These are phyloP conservation scores for Erucastrum elatum DNA, from an alignment of 345 rosid species.

Conservation along the genomic window DNA sequence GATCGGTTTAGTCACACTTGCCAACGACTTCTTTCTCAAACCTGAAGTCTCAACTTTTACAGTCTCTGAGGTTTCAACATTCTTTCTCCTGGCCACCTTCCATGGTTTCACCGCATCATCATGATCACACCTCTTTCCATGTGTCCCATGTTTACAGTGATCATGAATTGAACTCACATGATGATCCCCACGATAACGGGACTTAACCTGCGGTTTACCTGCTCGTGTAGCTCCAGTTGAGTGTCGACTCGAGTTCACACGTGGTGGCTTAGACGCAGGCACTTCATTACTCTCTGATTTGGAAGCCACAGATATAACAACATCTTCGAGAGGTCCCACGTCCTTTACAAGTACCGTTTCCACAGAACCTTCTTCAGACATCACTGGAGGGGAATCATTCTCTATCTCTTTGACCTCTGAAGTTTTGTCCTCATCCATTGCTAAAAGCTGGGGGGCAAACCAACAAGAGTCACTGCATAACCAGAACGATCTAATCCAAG, in stretches of 20 bases:
- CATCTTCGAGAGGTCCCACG: conserved; percentile 18
- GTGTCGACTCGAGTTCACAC: conserved; percentile 42
- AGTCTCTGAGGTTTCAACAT: conserved; percentile 22
- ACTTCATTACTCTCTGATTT: background rate
- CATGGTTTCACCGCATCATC: conserved; percentile 43
- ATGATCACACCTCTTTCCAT: conserved; percentile 20
- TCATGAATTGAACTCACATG: conserved; percentile 73
- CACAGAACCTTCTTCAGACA: conserved; percentile 4
- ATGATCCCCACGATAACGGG: conserved; percentile 63
- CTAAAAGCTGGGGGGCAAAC: background rate
- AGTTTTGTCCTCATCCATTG: conserved; percentile 37
- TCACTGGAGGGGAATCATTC: background rate
- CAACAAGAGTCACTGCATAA: background rate
- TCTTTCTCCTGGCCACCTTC: conserved; percentile 28
- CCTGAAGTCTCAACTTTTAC: conserved; percentile 25
- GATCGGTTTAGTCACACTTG: background rate
- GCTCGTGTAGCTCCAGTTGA: conserved; percentile 45
- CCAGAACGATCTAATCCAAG: background rate
- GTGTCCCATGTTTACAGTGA: conserved; percentile 60
- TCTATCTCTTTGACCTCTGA: conserved; percentile 22
- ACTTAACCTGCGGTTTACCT: conserved; percentile 41
- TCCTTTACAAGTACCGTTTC: conserved; percentile 5
- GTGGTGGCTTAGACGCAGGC: conserved; percentile 18
- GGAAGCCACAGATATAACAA: background rate
- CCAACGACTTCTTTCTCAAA: background rate